Conservation (phyloP, 495 filamentous ascomycete species). For the Lasiosphaeria ovina region DNA sequence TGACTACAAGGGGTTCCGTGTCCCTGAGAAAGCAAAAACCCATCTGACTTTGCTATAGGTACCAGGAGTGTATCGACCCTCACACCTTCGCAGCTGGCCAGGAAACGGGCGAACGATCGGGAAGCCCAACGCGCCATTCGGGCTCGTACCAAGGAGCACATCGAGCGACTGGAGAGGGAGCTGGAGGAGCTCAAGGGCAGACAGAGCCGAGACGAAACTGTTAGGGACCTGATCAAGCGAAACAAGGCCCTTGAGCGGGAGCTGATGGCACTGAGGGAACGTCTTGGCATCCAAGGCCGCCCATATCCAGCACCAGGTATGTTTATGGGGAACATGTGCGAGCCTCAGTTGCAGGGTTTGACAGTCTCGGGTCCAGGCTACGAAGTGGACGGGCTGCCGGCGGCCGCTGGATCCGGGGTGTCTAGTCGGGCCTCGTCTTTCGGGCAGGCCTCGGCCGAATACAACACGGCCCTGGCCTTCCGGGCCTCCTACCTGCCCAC, state of each 20-base stretch:
- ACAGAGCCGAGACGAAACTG: slow-evolving; percentile 34
- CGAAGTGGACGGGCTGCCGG: slow-evolving; percentile 16
- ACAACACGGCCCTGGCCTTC: slow-evolving; percentile 17
- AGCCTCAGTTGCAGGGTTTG: slow-evolving; percentile 9
- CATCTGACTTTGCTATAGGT: slow-evolving; percentile 34
- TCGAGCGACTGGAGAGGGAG: slow-evolving; percentile 69
- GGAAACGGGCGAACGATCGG: slow-evolving; percentile 85
- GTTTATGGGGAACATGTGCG: slow-evolving; percentile 4
- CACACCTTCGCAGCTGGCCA: slow-evolving; percentile 67
- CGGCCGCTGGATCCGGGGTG: slow-evolving; percentile 14
- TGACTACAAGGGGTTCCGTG: neutral
- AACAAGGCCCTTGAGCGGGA: slow-evolving; percentile 43
- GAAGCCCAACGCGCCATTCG: slow-evolving; percentile 86
- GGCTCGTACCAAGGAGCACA: slow-evolving; percentile 76
- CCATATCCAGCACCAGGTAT: slow-evolving; percentile 25
- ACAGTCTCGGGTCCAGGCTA: slow-evolving; percentile 16
- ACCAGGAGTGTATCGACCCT: slow-evolving; percentile 70
- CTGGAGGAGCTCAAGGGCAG: slow-evolving; percentile 56
- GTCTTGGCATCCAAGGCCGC: slow-evolving; percentile 24
- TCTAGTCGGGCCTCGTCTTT: slow-evolving; percentile 18
- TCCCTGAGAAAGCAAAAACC: neutral
- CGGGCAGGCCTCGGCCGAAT: slow-evolving; percentile 18
- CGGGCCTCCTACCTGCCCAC: slow-evolving; percentile 33
- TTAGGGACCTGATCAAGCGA: slow-evolving; percentile 33
- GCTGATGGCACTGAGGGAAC: slow-evolving; percentile 29